Evolutionary conservation across 1,284 basidiomycete genomes (phyloP), one percentile per base, ranked within the genome.

Genomic region (Blastosporella zonata): DNA sequence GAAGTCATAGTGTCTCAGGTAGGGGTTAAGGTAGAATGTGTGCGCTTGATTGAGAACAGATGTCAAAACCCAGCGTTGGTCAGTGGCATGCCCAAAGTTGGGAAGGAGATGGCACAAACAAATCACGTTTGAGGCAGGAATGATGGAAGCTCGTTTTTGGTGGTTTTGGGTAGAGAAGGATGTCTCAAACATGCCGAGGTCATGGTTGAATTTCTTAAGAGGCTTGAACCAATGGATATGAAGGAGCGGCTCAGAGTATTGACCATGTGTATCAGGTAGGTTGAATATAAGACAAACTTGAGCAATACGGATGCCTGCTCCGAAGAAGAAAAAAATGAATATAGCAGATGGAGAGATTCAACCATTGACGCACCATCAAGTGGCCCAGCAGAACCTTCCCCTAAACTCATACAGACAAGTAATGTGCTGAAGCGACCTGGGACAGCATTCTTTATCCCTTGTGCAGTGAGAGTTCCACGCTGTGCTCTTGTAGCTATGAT

Each of bases 1-100:
- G 20, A 62, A 62, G 39, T 60, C 55, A 22, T 49, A 44, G 21
- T 58, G 55, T n/a, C 48, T 54, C 17, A 61, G 47, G 47, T 61
- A 59, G 5, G 56, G 52, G 25, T 59, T 61, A 1, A 61, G 37
- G 36, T 50, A 58, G 34, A 57, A 57, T 4, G 42, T 41, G 2
- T 36, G 5, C 13, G 58, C 50, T 0, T 48, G 23, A 4, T 50
- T 27, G 12, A 59, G 28, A 20, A 58, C 55, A 2, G 33, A 38
- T 4, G 44, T 43, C 0, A 52, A 41, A 2, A 40, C 36, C 58
- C 58, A 33, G 35, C 15, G 52, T 52, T 1, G 53, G 25, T 40
- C 53, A 49, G 44, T 52, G 49, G 34, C 6, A 45, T 2, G 15
- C 20, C 53, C 53, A 37, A 57, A 55, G n/a, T 31, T 18, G 9